Base-by-base conservation (phyloP, 2,329 filamentous ascomycete genomes). In the Simplicillium aogashimaense region DNA sequence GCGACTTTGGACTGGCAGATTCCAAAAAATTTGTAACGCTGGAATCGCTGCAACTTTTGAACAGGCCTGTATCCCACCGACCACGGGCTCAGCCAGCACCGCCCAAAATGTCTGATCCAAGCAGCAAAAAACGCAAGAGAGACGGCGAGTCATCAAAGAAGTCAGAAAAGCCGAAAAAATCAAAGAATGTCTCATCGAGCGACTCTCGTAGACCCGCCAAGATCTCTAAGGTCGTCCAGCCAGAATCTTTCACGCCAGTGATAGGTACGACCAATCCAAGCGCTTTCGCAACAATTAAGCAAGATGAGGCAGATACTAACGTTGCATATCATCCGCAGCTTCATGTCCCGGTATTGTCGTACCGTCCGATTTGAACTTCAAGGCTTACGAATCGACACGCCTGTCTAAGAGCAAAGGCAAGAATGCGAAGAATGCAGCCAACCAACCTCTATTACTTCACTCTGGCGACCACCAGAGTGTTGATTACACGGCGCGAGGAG, bases 401-500 rank as follows among this genome's bases (percentile, higher is more conserved):
- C 55, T 48, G 20, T 43, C 53, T 29, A 54, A 48, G 45, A 50
- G 53, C 36, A 64, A 56, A 47, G 39, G 50, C 37, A 66, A 65
- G 46, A 59, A 59, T 45, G 58, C 57, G 45, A 64, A 65, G 50
- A 59, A 64, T 41, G 55, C 61, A n/a, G 49, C 51, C 52, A 45
- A 59, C 50, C 48, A 65, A 40, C 72, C 76, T 50, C 60, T 81
- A 11, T 53, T 80, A 1, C 60, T 82, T 34, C 74, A 80, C 53
- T 78, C 76, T 8, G 66, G 66, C 4, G 63, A 63, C 35, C 74
- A 82, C 55, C 66, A 60, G 25, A 75, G 66, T 32, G 55, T 83
- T 31, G 72, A 81, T 51, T 81, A 79, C 49, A 78, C 68, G 6
- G 76, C 66, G 20, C 68, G 70, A 42, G 74, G 80, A 52, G 63